Conservation (phyloP, 176 grass and related monocot genomes). For the Avena atlantica region DNA sequence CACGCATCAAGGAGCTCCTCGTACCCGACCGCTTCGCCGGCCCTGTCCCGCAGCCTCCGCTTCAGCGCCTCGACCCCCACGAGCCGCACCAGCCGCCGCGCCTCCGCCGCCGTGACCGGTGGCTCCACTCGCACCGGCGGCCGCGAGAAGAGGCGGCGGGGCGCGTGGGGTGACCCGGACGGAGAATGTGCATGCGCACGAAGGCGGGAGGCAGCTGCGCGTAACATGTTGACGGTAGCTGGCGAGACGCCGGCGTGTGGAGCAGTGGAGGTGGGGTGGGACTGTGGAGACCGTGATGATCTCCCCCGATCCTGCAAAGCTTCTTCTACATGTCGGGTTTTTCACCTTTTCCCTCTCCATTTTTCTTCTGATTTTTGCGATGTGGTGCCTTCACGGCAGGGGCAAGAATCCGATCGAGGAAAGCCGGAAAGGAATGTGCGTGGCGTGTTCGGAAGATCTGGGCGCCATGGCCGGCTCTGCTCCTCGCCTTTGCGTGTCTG, state of each 20-base stretch:
- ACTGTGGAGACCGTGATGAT: not conserved
- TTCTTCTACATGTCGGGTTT: slow-evolving; percentile 8
- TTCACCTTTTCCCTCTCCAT: not conserved
- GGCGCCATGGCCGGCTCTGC: not conserved
- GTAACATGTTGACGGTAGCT: slow-evolving; percentile 4
- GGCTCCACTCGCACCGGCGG: not conserved
- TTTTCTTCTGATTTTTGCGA: not conserved
- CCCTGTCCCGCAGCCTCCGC: slow-evolving; percentile 40
- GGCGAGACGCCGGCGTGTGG: not conserved
- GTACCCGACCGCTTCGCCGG: slow-evolving; percentile 52
- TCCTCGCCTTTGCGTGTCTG: not conserved
- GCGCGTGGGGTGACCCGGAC: not conserved
- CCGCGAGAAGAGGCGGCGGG: not conserved
- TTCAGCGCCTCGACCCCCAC: slow-evolving; percentile 51
- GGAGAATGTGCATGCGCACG: slow-evolving; percentile 11
- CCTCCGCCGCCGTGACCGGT: slow-evolving; percentile 40
- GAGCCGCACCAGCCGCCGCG: slow-evolving; percentile 52
- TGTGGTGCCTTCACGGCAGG: not conserved
- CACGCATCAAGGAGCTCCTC: slow-evolving; percentile 59
- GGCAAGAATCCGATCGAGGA: not conserved
- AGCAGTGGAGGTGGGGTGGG: not conserved
- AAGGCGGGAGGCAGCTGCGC: not conserved
- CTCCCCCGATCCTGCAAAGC: not conserved
- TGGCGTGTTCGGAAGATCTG: not conserved
- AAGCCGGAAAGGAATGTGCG: not conserved